Evolutionary conservation across 2,329 filamentous ascomycete genomes (phyloP).

Genomic region (Hymenoscyphus albidus): DNA sequence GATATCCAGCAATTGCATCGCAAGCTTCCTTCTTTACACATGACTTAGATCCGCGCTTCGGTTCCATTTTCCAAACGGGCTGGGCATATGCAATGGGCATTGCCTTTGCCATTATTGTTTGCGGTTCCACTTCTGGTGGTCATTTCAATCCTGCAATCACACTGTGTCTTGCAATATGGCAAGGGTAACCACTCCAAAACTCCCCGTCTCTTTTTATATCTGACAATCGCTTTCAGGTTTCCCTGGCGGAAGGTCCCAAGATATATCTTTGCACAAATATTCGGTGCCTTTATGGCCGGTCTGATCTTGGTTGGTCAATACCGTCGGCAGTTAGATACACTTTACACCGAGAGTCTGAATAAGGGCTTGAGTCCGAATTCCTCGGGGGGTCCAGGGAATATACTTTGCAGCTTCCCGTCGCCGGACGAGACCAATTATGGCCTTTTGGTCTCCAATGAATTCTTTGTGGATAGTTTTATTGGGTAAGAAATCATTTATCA

Average conservation of each 20-base stretch:
- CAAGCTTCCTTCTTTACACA: constrained; percentile 49
- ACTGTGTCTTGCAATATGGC: constrained; percentile 46
- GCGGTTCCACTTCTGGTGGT: constrained; percentile 50
- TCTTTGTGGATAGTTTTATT: constrained; percentile 55
- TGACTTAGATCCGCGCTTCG: constrained; percentile 40
- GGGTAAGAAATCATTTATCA: constrained; percentile 21
- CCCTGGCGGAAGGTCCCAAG: constrained; percentile 54
- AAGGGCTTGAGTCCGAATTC: constrained; percentile 39
- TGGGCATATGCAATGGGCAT: constrained; percentile 55
- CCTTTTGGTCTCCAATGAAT: constrained; percentile 56
- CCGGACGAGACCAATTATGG: constrained; percentile 49
- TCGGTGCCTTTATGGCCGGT: constrained; percentile 53
- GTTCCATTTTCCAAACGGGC: constrained; percentile 53
- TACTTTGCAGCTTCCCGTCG: constrained; percentile 52
- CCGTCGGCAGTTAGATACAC: constrained; percentile 46
- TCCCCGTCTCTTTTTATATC: not conserved
- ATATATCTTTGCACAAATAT: constrained; percentile 54
- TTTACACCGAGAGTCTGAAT: constrained; percentile 32
- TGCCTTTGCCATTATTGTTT: constrained; percentile 55
- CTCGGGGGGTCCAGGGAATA: constrained; percentile 49
- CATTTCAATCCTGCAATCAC: constrained; percentile 54
- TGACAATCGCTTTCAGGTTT: constrained; percentile 36
- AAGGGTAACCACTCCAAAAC: constrained; percentile 37
- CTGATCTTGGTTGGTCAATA: constrained; percentile 55
- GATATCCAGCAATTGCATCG: constrained; percentile 50